Base-by-base conservation (phyloP, 2,329 filamentous ascomycete species). In the Grosmannia penicillata region DNA sequence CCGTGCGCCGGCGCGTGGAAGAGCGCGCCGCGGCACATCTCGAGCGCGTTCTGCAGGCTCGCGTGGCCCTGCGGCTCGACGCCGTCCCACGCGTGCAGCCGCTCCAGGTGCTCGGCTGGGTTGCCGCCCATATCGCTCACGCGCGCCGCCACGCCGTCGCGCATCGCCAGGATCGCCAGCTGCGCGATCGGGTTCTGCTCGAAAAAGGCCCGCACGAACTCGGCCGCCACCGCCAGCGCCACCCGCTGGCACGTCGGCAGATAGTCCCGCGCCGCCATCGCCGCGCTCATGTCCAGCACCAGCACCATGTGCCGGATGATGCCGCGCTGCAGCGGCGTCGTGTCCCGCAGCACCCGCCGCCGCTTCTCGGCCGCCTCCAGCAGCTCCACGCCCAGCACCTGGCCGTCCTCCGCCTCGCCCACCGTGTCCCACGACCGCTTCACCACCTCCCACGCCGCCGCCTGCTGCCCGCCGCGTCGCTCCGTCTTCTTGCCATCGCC, bases 101-200 rank as follows among this genome's bases (percentile, higher is more conserved):
- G 78, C 46, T 79, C 74, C 40, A 95, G 73, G 56, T 96, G 91
- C 43, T 93, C 84, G 8, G 78, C 78, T 3, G 89, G 86, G 53
- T 95, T 95, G 9, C 91, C 91, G 39, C 82, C 81, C 66, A 96
- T 78, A 53, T 94, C 84, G 53, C 82, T 91, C 45, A 98, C 73
- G 28, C 83, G 69, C 19, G 93, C 66, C 3, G 87, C 87, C 14
- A 96, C 67, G 14, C 91, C 91, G 55, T 96, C 91, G 44, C 83
- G 75, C 82, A 96, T 94, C 36, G 83, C 89, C 28, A 98, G 66
- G 23, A 98, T 80, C 19, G 82, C 87, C 40, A 98, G 72, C 60
- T 98, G 91, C 9, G 86, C 93, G 48, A 98, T 96, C 10, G 91
- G 91, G 52, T 98, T 98, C 59, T 98, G 91, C 59, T 96, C 91